phyloP scores from a whole-genome alignment of 1,284 basidiomycete species.

The Tranzscheliella williamsii region DNA sequence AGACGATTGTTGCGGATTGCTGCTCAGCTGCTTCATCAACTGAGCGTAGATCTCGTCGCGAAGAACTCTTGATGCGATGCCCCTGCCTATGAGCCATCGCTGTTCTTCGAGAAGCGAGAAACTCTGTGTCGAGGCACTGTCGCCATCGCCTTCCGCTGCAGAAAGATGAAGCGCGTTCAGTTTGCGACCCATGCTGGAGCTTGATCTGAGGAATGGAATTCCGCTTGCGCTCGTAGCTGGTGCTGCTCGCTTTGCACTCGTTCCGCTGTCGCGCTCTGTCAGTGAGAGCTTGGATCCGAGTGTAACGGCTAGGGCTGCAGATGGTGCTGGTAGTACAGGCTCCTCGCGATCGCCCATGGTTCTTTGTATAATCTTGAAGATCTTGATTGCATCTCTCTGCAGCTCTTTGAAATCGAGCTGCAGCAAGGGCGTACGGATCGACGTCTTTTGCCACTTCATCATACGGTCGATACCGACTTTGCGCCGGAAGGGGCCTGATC shows the following conservation, averaged over 20 bases:
- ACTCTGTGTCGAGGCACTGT: not conserved
- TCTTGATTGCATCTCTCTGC: conserved; percentile 75
- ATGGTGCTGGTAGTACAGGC: not conserved
- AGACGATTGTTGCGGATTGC: conserved; percentile 79
- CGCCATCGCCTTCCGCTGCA: not conserved
- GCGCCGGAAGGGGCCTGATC: conserved; percentile 3
- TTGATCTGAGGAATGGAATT: not conserved
- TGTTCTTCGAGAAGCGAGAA: conserved; percentile 74
- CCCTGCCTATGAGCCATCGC: conserved; percentile 78
- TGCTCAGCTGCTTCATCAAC: conserved; percentile 82
- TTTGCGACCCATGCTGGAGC: too few relatives aligned
- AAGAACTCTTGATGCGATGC: conserved; percentile 71
- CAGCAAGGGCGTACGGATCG: conserved; percentile 74
- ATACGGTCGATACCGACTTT: conserved; percentile 3
- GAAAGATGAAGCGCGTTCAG: not conserved
- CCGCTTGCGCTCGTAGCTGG: not conserved
- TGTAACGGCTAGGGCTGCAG: too few relatives aligned
- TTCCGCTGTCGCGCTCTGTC: not conserved
- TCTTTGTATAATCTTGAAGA: conserved; percentile 84
- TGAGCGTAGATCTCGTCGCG: conserved; percentile 91
- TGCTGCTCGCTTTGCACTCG: not conserved
- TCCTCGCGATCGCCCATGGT: conserved; percentile 86
- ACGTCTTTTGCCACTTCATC: conserved; percentile 62
- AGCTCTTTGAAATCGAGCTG: conserved; percentile 68
- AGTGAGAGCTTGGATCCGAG: not conserved